Evolutionary conservation across 306 rosid genomes (phyloP).

Genomic region (Dicorynia guianensis): DNA sequence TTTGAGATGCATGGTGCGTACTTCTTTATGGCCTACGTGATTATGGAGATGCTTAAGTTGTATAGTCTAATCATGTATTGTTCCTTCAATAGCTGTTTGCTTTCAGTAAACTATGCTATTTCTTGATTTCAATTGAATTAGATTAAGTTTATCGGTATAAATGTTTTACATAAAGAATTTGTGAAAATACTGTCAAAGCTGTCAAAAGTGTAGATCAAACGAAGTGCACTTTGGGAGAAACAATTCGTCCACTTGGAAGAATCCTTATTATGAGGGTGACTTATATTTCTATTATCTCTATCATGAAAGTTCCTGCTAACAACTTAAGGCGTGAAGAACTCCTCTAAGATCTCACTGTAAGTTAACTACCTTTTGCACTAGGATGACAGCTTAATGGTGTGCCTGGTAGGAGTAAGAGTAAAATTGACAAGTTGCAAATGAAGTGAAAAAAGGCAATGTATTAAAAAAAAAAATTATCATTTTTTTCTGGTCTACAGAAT

Average conservation of each 20-base stretch:
- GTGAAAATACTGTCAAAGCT: background rate
- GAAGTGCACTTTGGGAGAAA: background rate
- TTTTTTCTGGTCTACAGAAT: background rate
- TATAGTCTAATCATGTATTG: background rate
- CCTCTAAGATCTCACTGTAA: background rate
- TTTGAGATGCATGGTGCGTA: constrained; percentile 12
- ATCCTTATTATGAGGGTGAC: constrained; percentile 1
- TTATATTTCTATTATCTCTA: constrained; percentile 6
- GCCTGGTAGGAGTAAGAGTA: too few relatives aligned
- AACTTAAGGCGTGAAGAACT: constrained; percentile 6
- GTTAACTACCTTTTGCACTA: background rate
- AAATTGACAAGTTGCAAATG: too few relatives aligned
- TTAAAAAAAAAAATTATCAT: too few relatives aligned
- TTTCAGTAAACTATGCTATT: constrained; percentile 4
- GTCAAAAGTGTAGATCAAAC: constrained; percentile 6
- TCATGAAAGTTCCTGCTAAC: background rate
- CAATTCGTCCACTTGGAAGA: constrained; percentile 2
- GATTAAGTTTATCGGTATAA: background rate
- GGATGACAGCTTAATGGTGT: background rate
- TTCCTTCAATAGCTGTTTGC: constrained; percentile 17
- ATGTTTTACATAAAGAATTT: background rate
- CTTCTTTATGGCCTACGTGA: background rate
- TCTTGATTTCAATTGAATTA: background rate
- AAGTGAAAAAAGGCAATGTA: too few relatives aligned
- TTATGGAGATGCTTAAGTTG: constrained; percentile 15